Evolutionary conservation across 1,284 basidiomycete species (phyloP), one percentile per base, ranked within the genome.

Genomic region (Mrakiaceae sp.): DNA sequence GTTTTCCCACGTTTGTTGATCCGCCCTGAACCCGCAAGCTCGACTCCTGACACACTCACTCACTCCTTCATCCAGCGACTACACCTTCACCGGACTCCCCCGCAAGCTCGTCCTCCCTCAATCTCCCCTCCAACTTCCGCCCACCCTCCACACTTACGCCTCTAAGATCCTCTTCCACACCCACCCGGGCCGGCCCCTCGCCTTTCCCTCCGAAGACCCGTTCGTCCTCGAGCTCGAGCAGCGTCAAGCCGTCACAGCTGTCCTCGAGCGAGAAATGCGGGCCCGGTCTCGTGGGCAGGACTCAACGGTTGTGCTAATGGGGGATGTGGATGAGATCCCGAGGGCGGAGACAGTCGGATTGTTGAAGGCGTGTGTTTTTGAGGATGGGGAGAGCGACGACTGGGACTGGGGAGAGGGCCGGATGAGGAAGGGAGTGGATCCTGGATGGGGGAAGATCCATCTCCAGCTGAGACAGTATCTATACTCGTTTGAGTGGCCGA

Each of bases 271-370:
- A 2, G 42, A 64, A 10, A 27, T 58, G n/a, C 0, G 3, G 4
- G 8, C 4, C 4, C 48, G 56, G 0, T 11, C 42, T 3, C 10
- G 16, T 40, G 42, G 54, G 43, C 27, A 10, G 39, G 53, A 43
- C 7, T 50, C 48, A 4, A 51, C 16, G 40, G n/a, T 86, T 48
- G 80, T 86, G 52, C 71, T 86, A 66, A 84, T 85, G 79, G 81
- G 83, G 8, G 84, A 87, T 70, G 75, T 86, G 12, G 85, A 87
- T 72, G 85, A 87, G 73, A 79, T 87, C 56, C 83, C 84, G 2
- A 78, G 81, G 0, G 72, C 74, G n/a, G 79, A 81, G 66, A 82
- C 84, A 14, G 72, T 85, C 10, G 70, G 74, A 43, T 78, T 87
- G 2, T 75, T 86, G 52, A 79, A 79, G 68, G 71, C 74, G 46